Conservation (phyloP, 1,139 yeast genomes). For the Yamadazyma dendronema region DNA sequence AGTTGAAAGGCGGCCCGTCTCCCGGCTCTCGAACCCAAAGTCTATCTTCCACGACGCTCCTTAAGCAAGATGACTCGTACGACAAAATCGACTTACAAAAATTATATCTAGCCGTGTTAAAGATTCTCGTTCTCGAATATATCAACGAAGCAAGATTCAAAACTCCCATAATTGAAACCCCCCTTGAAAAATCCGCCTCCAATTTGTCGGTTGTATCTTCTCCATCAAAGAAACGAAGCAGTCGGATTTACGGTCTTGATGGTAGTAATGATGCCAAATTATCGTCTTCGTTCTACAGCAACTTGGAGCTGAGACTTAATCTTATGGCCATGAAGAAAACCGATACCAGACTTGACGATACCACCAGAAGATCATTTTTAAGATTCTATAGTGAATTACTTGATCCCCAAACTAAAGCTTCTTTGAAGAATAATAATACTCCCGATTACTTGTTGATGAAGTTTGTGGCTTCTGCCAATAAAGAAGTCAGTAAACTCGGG, state of each 20-base stretch:
- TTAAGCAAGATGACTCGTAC: slow-evolving; percentile 22
- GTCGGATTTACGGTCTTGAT: slow-evolving; percentile 16
- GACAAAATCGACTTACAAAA: slow-evolving; percentile 26
- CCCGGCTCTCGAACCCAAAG: slow-evolving; percentile 11
- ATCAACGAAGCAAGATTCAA: slow-evolving; percentile 58
- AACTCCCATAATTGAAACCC: slow-evolving; percentile 28
- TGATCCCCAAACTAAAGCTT: slow-evolving; percentile 45
- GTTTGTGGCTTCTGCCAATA: slow-evolving; percentile 64
- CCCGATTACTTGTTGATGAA: slow-evolving; percentile 66
- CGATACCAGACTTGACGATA: slow-evolving; percentile 35
- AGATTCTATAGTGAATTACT: slow-evolving; percentile 63
- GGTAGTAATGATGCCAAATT: slow-evolving; percentile 22
- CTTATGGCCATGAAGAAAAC: slow-evolving; percentile 53
- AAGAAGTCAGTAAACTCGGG: slow-evolving; percentile 56
- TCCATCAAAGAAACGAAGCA: slow-evolving; percentile 13
- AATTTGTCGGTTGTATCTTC: slow-evolving; percentile 8
- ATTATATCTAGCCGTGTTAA: slow-evolving; percentile 44
- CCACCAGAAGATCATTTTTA: slow-evolving; percentile 45
- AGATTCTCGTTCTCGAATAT: slow-evolving; percentile 53
- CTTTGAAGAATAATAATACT: slow-evolving; percentile 39
- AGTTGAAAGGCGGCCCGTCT: neutral
- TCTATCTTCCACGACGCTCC: slow-evolving; percentile 24
- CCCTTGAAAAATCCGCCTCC: slow-evolving; percentile 1
- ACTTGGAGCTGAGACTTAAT: slow-evolving; percentile 49
- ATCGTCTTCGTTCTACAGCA: slow-evolving; percentile 48